These are phyloP conservation scores for Rhizopus arrhizus DNA, from an alignment of 371 early-diverging fungal species.

Conservation along the genomic window DNA sequence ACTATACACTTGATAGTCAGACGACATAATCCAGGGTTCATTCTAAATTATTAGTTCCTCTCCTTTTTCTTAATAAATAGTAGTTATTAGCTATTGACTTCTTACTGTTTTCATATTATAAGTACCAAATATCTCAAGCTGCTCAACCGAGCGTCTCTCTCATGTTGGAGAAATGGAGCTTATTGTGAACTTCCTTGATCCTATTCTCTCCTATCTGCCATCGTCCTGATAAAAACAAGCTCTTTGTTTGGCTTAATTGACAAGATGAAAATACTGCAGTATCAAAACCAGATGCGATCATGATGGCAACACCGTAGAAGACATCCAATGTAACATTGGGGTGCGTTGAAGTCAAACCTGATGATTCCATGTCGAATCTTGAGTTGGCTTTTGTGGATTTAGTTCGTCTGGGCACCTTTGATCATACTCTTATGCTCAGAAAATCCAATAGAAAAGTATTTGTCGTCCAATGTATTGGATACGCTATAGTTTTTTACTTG, in stretches of 20 bases:
- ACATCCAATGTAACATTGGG: conserved; percentile 5
- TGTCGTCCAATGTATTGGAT: conserved; percentile 15
- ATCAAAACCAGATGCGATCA: conserved; percentile 6
- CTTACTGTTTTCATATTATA: too few relatives aligned
- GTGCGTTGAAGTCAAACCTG: conserved; percentile 9
- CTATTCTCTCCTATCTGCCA: conserved; percentile 16
- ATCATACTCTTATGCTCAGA: conserved; percentile 11
- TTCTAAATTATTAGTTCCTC: too few relatives aligned
- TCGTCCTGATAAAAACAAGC: conserved; percentile 13
- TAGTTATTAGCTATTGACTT: too few relatives aligned
- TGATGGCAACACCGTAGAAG: conserved; percentile 10
- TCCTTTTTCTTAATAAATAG: too few relatives aligned
- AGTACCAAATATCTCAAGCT: too few relatives aligned
- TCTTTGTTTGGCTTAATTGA: conserved; percentile 6
- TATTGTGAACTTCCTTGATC: conserved; percentile 12
- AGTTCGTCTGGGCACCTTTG: conserved; percentile 13
- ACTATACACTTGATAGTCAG: too few relatives aligned
- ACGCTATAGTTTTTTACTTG: conserved; percentile 17
- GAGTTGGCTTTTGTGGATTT: conserved; percentile 19
- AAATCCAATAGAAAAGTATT: conserved; percentile 13
- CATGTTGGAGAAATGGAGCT: conserved; percentile 18
- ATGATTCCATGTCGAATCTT: conserved; percentile 14
- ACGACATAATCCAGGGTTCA: too few relatives aligned
- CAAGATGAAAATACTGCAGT: conserved; percentile 10
- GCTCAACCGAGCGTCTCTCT: conserved; percentile 10